Base-by-base conservation (phyloP, 2,329 filamentous ascomycete species). In the Fusarium concolor region DNA sequence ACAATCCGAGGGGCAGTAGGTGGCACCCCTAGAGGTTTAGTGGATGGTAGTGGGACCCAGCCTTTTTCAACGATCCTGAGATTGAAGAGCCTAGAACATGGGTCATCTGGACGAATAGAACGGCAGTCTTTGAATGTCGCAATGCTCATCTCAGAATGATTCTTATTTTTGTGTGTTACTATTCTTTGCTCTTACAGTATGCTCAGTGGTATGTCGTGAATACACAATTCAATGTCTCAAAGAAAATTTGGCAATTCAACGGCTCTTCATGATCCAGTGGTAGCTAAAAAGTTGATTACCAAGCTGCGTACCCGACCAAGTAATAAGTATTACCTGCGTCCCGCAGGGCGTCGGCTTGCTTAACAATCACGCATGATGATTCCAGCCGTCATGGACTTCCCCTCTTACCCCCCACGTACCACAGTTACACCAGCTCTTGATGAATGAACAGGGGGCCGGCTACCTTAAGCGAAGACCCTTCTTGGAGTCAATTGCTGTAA, bases 311-410 rank as follows among this genome's bases (percentile, higher is more conserved):
- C 24, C 26, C 37, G n/a, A 61, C 41, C 38, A 39, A 44, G 50
- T 45, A 28, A 57, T 15, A 63, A 44, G 38, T 35, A 28, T 63
- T 20, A 63, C 60, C 42, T 57, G 31, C 6, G 22, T 24, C 22
- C 22, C 22, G 22, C 38, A 64, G 39, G 22, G 33, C 22, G 33
- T 38, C 45, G 29, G 29, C 26, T 26, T 73, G 71, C 67, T 73
- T 72, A 73, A 73, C 62, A 73, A 73, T 73, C 71, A 72, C 54
- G 46, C 56, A 71, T 63, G 55, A 66, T 42, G 60, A 20, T 38
- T 47, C 61, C 45, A 49, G 39, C 55, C 59, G 56, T 73, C 67
- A 70, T 72, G 57, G 62, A 70, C 53, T 70, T 59, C 54, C 62
- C 67, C 62, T 65, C 66, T 61, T 28, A 46, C 37, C 67, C 62